These are phyloP conservation scores for Breynia disticha DNA, from an alignment of 441 rosid genomes.

Conservation along the genomic window DNA sequence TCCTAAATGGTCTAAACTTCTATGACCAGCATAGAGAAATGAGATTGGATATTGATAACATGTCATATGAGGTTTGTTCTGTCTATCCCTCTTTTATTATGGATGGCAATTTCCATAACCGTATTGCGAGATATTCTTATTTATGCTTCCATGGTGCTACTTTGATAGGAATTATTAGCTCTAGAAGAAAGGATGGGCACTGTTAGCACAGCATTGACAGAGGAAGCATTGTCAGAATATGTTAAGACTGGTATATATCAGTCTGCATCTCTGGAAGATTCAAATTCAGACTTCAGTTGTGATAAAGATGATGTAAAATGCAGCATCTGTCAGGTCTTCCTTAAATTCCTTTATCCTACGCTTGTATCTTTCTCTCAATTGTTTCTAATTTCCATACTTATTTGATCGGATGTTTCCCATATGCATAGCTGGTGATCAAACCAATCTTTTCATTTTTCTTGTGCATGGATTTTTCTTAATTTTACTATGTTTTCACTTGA, in stretches of 20 bases:
- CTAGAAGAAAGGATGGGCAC: conserved; percentile 90
- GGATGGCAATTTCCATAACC: background rate
- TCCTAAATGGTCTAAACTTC: conserved; percentile 55
- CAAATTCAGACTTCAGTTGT: conserved; percentile 14
- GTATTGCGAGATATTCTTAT: background rate
- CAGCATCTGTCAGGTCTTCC: conserved; percentile 78
- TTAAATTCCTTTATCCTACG: background rate
- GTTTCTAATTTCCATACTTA: background rate
- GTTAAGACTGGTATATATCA: conserved; percentile 45
- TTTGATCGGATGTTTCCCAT: too few relatives aligned
- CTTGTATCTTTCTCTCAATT: background rate
- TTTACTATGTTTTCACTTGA: too few relatives aligned
- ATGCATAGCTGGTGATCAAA: too few relatives aligned
- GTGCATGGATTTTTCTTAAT: too few relatives aligned
- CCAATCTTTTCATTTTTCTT: too few relatives aligned
- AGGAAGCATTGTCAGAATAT: conserved; percentile 69
- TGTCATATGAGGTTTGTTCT: conserved; percentile 87
- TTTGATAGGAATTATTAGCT: conserved; percentile 73
- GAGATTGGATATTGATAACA: conserved; percentile 94
- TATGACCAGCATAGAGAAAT: conserved; percentile 88
- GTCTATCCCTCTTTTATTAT: too few relatives aligned
- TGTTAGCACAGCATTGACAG: conserved; percentile 87
- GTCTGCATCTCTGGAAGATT: conserved; percentile 21
- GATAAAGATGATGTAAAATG: conserved; percentile 58
- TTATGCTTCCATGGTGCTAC: conserved; percentile 7